These are phyloP conservation scores for Leccinellum rugosiceps DNA, from an alignment of 768 basidiomycete species.

Conservation along the genomic window DNA sequence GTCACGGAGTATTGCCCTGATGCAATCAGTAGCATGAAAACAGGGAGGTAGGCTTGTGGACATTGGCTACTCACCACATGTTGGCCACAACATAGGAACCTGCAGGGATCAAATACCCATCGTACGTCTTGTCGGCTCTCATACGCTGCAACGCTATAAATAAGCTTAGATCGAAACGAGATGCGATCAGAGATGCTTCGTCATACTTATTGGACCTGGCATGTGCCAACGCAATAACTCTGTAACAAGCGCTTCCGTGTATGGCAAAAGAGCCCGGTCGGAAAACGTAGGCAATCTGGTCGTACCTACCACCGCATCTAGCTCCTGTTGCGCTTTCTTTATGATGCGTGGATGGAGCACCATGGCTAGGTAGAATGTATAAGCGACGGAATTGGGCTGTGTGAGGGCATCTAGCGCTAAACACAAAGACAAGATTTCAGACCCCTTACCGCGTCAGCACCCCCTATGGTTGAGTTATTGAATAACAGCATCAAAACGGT, in stretches of 20 bases:
- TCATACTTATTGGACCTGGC: slow-evolving; percentile 12
- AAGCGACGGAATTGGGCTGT: slow-evolving; percentile 11
- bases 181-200: background rate
- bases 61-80: slow-evolving; percentile 7
- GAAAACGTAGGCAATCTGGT: slow-evolving; percentile 22
- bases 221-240: slow-evolving; percentile 24
- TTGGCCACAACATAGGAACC: slow-evolving; percentile 17
- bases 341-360: slow-evolving; percentile 25
- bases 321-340: slow-evolving; percentile 25
- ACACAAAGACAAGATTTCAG: rapidly evolving
- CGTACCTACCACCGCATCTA: slow-evolving; percentile 24
- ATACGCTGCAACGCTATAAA: slow-evolving; percentile 6
- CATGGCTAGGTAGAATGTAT: slow-evolving; percentile 28
- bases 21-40: background rate
- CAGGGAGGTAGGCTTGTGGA: background rate
- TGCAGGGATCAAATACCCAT: slow-evolving; percentile 21
- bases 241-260: slow-evolving; percentile 5
- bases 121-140: slow-evolving; percentile 13
- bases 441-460: slow-evolving; percentile 19
- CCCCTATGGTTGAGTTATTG: slow-evolving; percentile 7
- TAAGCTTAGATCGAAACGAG: background rate
- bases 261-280: slow-evolving; percentile 20
- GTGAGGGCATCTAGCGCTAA: background rate
- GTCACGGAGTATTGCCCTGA: slow-evolving; percentile 21
- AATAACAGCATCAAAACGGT: rapidly evolving